Evolutionary conservation across 768 basidiomycete genomes (phyloP).

Genomic region (Boletus rubroflammeus): DNA sequence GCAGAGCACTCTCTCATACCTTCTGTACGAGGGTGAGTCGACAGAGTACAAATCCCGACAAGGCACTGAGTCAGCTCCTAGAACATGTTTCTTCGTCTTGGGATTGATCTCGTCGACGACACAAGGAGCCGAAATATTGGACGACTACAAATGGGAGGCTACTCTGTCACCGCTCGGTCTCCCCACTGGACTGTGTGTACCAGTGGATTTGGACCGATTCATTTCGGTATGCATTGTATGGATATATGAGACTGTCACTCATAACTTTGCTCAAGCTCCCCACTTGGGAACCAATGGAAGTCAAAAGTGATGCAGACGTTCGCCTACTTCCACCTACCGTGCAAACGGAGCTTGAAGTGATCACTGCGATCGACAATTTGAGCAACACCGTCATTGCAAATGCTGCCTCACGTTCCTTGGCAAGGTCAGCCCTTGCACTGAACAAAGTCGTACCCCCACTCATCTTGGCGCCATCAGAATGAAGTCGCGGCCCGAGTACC

Average conservation of each 20-base stretch:
- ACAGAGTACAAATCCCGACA: background rate
- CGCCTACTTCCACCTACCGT: constrained; percentile 63
- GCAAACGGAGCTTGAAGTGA: constrained; percentile 74
- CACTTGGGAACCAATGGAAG: constrained; percentile 49
- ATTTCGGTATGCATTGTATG: constrained; percentile 55
- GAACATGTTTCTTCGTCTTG: constrained; percentile 94
- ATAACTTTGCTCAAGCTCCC: constrained; percentile 53
- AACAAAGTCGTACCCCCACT: background rate
- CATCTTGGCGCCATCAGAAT: constrained; percentile 44
- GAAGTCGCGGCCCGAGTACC: constrained; percentile 74
- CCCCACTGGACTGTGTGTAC: constrained; percentile 90
- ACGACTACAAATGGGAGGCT: constrained; percentile 92
- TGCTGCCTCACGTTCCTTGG: constrained; percentile 85
- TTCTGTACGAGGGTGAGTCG: constrained; percentile 86
- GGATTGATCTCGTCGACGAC: constrained; percentile 89
- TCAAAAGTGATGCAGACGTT: constrained; percentile 33
- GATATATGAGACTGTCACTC: constrained; percentile 1
- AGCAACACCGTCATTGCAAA: constrained; percentile 96
- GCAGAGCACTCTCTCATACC: constrained; percentile 86
- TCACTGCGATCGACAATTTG: constrained; percentile 89
- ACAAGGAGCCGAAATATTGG: constrained; percentile 89
- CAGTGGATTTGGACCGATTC: constrained; percentile 78
- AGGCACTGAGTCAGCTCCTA: constrained; percentile 32
- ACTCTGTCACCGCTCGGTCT: constrained; percentile 80
- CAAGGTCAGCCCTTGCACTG: constrained; percentile 50